phyloP scores from a whole-genome alignment of 495 filamentous ascomycete species.

The Trichoderma orchidacearum region DNA sequence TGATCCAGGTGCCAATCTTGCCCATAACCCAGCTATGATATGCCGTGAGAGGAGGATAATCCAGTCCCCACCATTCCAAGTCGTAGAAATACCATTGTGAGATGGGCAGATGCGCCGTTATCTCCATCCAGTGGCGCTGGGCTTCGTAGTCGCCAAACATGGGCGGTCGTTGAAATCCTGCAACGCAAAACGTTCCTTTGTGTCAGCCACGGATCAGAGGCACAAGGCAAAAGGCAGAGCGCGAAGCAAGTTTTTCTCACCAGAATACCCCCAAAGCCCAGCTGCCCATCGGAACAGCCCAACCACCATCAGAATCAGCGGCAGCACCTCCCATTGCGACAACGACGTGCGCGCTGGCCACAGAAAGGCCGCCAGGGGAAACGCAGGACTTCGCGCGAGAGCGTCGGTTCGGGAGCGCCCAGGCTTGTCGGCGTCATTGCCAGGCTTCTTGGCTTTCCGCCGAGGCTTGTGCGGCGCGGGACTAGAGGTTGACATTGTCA shows the following conservation, averaged over 20 bases:
- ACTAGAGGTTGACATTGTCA: conserved; percentile 27
- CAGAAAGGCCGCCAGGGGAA: conserved; percentile 80
- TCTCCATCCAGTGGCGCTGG: conserved; percentile 97
- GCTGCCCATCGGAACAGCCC: conserved; percentile 89
- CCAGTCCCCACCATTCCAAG: conserved; percentile 91
- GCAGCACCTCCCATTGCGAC: conserved; percentile 88
- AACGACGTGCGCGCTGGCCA: conserved; percentile 75
- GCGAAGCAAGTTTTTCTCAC: conserved; percentile 26
- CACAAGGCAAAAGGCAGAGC: background rate
- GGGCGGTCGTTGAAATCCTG: conserved; percentile 68
- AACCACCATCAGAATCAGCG: conserved; percentile 76
- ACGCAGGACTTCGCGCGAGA: conserved; percentile 36
- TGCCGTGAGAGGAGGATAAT: conserved; percentile 93
- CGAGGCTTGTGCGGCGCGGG: conserved; percentile 36
- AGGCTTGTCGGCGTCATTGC: conserved; percentile 6
- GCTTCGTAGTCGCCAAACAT: conserved; percentile 97
- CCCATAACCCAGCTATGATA: conserved; percentile 94
- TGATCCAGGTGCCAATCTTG: conserved; percentile 64
- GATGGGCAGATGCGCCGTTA: conserved; percentile 76
- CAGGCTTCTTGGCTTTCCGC: conserved; percentile 29
- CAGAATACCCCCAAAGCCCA: conserved; percentile 88
- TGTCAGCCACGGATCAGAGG: background rate
- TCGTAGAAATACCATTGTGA: conserved; percentile 97
- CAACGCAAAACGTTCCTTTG: background rate
- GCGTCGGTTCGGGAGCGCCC: conserved; percentile 13